Evolutionary conservation across 495 filamentous ascomycete genomes (phyloP).

Genomic region (Tetracladium setigerum): DNA sequence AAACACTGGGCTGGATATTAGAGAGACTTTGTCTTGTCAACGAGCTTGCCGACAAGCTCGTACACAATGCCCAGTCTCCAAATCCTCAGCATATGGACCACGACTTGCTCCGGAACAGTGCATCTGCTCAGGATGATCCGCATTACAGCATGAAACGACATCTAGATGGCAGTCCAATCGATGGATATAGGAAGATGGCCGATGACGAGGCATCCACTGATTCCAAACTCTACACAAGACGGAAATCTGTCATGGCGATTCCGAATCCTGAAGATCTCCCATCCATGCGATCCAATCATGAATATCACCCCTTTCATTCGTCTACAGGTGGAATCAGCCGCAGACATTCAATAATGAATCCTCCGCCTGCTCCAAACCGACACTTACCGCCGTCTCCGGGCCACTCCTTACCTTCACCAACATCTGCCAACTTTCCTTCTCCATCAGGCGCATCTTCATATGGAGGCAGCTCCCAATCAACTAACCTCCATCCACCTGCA

Average conservation of each 20-base stretch:
- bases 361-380: conserved; percentile 18
- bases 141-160: conserved; percentile 16
- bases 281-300: conserved; percentile 10
- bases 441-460: conserved; percentile 9
- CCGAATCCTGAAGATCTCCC: conserved; percentile 4
- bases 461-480: conserved; percentile 8
- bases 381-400: conserved; percentile 20
- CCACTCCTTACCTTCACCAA: conserved; percentile 16
- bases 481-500: conserved; percentile 9
- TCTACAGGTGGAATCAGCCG: conserved; percentile 7
- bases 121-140: conserved; percentile 8
- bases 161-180: conserved; percentile 5
- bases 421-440: conserved; percentile 16
- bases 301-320: conserved; percentile 6
- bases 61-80: conserved; percentile 6
- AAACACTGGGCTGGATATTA: conserved; percentile 17
- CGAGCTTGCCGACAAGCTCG: conserved; percentile 15
- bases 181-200: not conserved
- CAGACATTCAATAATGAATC: conserved; percentile 18
- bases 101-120: not conserved
- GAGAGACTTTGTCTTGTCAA: conserved; percentile 15
- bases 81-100: conserved; percentile 3
- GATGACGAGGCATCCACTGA: conserved; percentile 7
- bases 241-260: conserved; percentile 1
- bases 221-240: conserved; percentile 12